Conservation (phyloP, 2,329 filamentous ascomycete species). For the Monilinia vaccinii-corymbosi region DNA sequence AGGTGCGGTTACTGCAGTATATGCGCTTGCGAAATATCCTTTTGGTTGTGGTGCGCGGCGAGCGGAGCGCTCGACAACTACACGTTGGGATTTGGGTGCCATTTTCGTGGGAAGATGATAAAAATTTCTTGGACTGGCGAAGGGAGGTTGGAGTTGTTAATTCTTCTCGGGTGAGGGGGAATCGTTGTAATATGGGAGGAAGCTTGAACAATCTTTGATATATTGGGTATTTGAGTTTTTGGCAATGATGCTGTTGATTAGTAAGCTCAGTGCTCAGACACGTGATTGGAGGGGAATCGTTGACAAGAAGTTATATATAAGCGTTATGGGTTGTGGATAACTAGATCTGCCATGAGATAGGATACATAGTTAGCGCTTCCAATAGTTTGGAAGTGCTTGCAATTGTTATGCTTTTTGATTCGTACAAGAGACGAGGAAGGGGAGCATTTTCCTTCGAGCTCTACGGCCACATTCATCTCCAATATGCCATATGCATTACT, state of each 20-base stretch:
- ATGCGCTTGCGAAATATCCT: conserved; percentile 49
- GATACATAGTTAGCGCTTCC: no score
- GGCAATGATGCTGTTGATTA: conserved; percentile 3
- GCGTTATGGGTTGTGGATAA: no score
- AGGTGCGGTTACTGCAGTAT: conserved; percentile 52
- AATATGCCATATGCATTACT: no score
- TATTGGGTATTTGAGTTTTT: not conserved
- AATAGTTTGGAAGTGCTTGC: no score
- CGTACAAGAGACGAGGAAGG: no score
- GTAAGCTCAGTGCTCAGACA: not conserved
- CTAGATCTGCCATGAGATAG: no score
- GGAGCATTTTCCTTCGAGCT: no score
- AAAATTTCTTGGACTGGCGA: not conserved
- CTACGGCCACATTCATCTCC: no score
- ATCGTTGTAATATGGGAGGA: not conserved
- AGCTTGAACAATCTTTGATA: not conserved
- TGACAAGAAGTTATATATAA: no score
- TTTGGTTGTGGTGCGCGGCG: conserved; percentile 34
- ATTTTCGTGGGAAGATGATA: conserved; percentile 34
- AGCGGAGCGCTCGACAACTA: conserved; percentile 23
- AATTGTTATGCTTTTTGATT: no score
- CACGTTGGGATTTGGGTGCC: conserved; percentile 53
- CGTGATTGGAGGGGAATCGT: not conserved
- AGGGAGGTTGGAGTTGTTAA: not conserved
- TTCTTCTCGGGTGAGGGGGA: not conserved